These are phyloP conservation scores for Nannizziopsis barbatae DNA, from an alignment of 2,329 filamentous ascomycete species.

Conservation along the genomic window DNA sequence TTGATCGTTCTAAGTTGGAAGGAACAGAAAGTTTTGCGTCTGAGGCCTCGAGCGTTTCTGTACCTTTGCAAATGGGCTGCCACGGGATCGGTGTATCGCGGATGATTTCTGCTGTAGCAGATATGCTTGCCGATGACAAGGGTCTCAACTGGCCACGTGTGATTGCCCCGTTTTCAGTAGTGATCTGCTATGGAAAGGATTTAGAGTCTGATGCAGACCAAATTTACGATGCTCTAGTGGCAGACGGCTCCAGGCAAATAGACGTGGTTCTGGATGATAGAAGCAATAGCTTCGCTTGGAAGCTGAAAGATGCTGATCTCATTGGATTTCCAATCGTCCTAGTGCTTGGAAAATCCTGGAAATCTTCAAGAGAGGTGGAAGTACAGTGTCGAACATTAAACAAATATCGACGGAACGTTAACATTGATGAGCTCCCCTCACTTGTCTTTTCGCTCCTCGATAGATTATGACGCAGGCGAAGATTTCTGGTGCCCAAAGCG, in stretches of 20 bases:
- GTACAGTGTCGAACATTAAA: conserved; percentile 64
- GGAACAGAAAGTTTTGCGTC: neutral
- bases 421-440: conserved; percentile 39
- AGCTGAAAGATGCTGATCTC: conserved; percentile 78
- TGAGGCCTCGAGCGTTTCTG: conserved; percentile 13
- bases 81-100: conserved; percentile 90
- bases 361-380: conserved; percentile 50
- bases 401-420: conserved; percentile 47
- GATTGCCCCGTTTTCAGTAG: conserved; percentile 73
- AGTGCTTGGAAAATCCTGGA: conserved; percentile 64
- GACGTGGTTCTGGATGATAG: conserved; percentile 70
- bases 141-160: conserved; percentile 80
- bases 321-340: conserved; percentile 79
- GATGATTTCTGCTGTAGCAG: conserved; percentile 75
- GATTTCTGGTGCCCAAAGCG: too few species aligned
- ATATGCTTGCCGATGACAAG: conserved; percentile 56
- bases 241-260: conserved; percentile 25
- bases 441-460: conserved; percentile 41
- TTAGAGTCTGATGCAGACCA: conserved; percentile 41
- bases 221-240: conserved; percentile 53
- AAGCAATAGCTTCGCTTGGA: conserved; percentile 61
- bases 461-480: conserved; percentile 35
- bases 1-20: conserved; percentile 25
- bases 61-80: conserved; percentile 82
- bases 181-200: conserved; percentile 47